Evolutionary conservation across 176 grass and related monocot genomes (phyloP), one percentile per base, ranked within the genome.

Genomic region (Oryza meridionalis): DNA sequence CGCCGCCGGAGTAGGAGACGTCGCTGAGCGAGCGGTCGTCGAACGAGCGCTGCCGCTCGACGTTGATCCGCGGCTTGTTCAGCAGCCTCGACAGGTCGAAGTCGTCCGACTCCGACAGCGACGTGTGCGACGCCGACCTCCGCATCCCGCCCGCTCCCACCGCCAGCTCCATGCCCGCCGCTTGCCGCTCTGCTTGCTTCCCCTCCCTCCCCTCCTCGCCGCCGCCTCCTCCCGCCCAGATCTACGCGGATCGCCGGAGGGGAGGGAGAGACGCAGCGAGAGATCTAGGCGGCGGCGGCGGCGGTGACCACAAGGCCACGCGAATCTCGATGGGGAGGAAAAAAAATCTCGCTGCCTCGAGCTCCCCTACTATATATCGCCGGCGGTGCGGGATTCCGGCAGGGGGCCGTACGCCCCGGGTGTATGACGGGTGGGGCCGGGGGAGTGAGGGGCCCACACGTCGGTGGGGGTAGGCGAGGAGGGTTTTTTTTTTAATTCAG

Each of bases 11-110:
- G 75, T 81, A 82, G 46, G 92, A 91, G 49, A 94, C 83, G 84
- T 94, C 92, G 80, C 92, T 94, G 82, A 94, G 76, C 15, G 92
- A 94, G 46, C 84, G 65, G 83, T 94, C 92, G 77, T 94, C 92
- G 67, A 91, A 94, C 66, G 92, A 94, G 76, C 92, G 86, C 86
- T 91, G 88, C 47, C 92, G 86, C 76, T 94, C 92, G 62, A 89
- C 82, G 76, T 81, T 94, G 80, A 91, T 85, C 86, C 86, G 86
- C 67, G 92, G 89, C 86, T 83, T 91, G 80, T 86, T 88, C 59
- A 89, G 89, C 78, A 94, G 84, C 58, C 89, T 80, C 66, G 86
- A 78, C 40, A 94, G 89, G 75, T 94, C 89, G 77, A 91, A 67
- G 62, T 94, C 92, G 61, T 94, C 89, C 2, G 92, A 88, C 76